Percentiles rank a stretch among this genome's conserved stretches.
Evolutionary conservation across 108 stramenopile species (phyloP).

Genomic region (Poteriospumella lacustris): DNA sequence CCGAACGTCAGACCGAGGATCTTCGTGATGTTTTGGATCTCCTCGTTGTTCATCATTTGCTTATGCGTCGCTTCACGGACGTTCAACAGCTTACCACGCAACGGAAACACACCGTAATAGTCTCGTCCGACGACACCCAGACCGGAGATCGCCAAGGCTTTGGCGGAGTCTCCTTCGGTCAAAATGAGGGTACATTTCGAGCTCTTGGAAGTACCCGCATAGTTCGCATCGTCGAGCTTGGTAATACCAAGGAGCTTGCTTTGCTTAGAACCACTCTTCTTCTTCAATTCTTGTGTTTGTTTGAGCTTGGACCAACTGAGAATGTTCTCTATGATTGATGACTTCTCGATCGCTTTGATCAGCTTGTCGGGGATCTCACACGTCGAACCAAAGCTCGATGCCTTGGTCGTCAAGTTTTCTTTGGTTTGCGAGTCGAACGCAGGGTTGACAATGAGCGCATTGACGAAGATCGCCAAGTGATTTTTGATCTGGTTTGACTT

Average conservation of each 20-base stretch:
- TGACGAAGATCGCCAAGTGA: conserved; percentile 87
- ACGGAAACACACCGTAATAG: conserved; percentile 90
- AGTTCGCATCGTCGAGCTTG: conserved; percentile 96
- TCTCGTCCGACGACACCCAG: conserved; percentile 85
- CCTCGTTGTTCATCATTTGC: conserved; percentile 84
- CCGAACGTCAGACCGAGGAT: conserved; percentile 94
- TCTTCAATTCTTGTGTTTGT: conserved; percentile 73
- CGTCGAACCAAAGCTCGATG: conserved; percentile 65
- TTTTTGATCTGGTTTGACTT: conserved; percentile 84
- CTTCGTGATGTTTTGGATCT: conserved; percentile 88
- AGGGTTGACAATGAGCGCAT: conserved; percentile 91
- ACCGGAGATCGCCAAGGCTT: conserved; percentile 87
- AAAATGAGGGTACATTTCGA: conserved; percentile 93
- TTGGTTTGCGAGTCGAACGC: conserved; percentile 97
- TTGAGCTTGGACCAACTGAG: conserved; percentile 77
- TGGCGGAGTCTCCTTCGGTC: conserved; percentile 98
- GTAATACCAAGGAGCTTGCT: conserved; percentile 84
- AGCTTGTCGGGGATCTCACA: conserved; percentile 71
- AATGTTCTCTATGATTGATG: conserved; percentile 72
- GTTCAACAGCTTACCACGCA: conserved; percentile 94
- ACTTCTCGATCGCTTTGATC: conserved; percentile 69
- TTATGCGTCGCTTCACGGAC: conserved; percentile 76
- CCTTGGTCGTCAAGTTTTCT: conserved; percentile 79
- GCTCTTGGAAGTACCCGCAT: conserved; percentile 78
- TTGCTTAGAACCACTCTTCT: conserved; percentile 81